Evolutionary conservation across 495 filamentous ascomycete species (phyloP), one percentile per base, ranked within the genome.

Genomic region (Schizothecium vesticola): DNA sequence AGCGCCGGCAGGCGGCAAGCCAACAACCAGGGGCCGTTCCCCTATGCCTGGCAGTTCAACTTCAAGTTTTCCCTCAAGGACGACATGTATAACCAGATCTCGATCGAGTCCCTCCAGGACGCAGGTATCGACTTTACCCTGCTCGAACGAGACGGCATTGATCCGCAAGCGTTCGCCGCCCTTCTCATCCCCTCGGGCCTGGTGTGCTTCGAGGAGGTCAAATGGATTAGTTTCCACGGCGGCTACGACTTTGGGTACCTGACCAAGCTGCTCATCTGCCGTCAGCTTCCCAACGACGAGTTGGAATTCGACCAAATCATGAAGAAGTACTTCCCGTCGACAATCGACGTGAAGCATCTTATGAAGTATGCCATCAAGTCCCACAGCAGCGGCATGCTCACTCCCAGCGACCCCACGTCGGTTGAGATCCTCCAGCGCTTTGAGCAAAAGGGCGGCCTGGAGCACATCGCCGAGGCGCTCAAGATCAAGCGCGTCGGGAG

Each of bases 221-320:
- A 90, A 74, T 99, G 95, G 95, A 90, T 99, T 33, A 96, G 92
- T 22, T 98, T 98, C 80, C 95, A 99, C 78, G 94, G 92, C n/a
- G 95, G 95, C 60, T 99, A 99, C 81, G 95, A 99, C 80, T 97
- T 99, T 80, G 95, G 92, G 51, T 97, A 98, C 74, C 81, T 98
- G 61, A 92, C 96, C 75, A 98, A 99, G 80, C 88, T 97, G 36
- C 89, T 99, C 79, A 85, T 88, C 33, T 89, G 89, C 79, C 83
- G 88, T 24, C 86, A 88, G 59, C 83, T 99, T 12, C 95, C 95
- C 3, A 89, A 92, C 65, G 91, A 94, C 70, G 95, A 98, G 75
- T 85, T 86, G 56, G 89, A 93, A 62, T 99, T 97, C 77, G 90
- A 93, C 74, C 86, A 87, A 66, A 82, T 92, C 21, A 90, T 97